Evolutionary conservation across 192 early-diverging fungal species (phyloP).

Genomic region (Backusella psychrophila): DNA sequence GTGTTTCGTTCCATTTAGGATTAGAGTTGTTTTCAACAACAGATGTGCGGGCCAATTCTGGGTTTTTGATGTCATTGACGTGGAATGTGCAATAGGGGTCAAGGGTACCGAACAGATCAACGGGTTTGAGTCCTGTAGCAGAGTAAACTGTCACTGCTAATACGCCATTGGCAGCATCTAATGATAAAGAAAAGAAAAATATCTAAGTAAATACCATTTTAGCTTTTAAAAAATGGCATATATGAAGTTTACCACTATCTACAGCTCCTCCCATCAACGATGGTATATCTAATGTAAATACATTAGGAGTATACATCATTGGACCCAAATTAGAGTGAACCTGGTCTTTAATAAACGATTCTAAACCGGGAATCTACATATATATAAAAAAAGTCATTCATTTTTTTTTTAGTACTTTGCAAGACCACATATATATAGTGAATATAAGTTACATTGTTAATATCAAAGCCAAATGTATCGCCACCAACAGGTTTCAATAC

Average conservation of each 20-base stretch:
- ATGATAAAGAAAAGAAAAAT: background rate
- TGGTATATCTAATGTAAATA: constrained; percentile 76
- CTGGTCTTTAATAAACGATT: constrained; percentile 71
- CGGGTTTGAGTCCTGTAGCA: constrained; percentile 80
- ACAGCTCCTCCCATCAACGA: constrained; percentile 67
- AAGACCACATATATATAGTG: background rate
- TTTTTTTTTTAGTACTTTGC: background rate
- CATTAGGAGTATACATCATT: constrained; percentile 85
- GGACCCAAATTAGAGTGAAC: constrained; percentile 69
- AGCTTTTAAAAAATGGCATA: background rate
- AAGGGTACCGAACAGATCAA: constrained; percentile 81
- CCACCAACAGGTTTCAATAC: constrained; percentile 85
- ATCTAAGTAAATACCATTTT: background rate
- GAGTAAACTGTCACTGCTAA: constrained; percentile 76
- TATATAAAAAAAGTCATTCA: background rate
- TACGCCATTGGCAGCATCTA: constrained; percentile 81
- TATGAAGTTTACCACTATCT: constrained; percentile 36
- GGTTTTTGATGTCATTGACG: constrained; percentile 60
- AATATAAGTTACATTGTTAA: constrained; percentile 61
- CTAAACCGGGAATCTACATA: constrained; percentile 74
- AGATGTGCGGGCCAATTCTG: constrained; percentile 60
- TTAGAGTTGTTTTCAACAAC: constrained; percentile 71
- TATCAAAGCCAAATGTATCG: constrained; percentile 80
- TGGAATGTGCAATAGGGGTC: constrained; percentile 85
- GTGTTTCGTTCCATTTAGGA: constrained; percentile 87